Base-by-base conservation (phyloP, 306 rosid genomes). In the Urtica urens region DNA sequence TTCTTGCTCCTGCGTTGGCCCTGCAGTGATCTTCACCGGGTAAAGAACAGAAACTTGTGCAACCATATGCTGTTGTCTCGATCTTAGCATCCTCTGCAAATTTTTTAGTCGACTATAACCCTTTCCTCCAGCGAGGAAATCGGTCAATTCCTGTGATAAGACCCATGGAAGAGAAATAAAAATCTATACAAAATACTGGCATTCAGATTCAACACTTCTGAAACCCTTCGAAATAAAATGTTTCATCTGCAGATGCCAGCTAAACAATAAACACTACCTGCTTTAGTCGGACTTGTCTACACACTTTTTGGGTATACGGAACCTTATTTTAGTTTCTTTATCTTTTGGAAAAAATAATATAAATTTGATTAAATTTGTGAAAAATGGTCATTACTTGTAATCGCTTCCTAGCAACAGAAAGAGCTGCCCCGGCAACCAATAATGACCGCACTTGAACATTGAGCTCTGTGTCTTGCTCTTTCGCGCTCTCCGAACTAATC, bases 1-100 rank as follows among this genome's bases (percentile, higher is more conserved):
- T 63, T 90, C 99, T 64, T 82, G 99, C 57, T 85, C 95, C 49
- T 72, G 77, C 35, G 81, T 86, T 50, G 94, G 87, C 67, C 79
- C 94, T 74, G 72, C 62, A 15, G 52, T 44, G 58, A 85, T 67
- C 74, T 82, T 90, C 23, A 90, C 83, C 54, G 95, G 94, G 72
- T 90, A 85, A 42, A 85, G 68, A 83, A 73, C 58, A 38, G 94
- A 79, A 75, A 82, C 70, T 82, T 90, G 94, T 27, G 83, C 71
- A 58, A 69, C 57, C 99, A 90, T 82, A 54, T 71, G 50, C 31
- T 75, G 93, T 52, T 90, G 95, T 67, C 99, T 77, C 63, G 46
- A 58, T 68, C 85, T 73, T 31, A 85, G 78, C 83, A 46, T 73
- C 73, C 63, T 77, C 55, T 73, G 81, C 60, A 78, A 52, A 58